phyloP scores from a whole-genome alignment of 768 basidiomycete species.

The Boletus subcaerulescens region DNA sequence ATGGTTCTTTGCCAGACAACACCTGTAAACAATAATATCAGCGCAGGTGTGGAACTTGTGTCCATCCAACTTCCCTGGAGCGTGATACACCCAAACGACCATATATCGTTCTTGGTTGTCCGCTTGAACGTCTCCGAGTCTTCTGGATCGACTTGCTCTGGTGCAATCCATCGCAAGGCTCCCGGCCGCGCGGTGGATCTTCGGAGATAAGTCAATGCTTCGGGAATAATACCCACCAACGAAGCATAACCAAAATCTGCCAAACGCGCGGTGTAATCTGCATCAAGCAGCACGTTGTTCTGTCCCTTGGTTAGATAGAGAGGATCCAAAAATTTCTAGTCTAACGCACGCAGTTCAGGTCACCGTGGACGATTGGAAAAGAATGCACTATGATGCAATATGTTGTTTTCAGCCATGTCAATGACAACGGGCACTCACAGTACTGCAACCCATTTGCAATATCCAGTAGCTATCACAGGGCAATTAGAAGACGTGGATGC shows the following conservation, averaged over 20 bases:
- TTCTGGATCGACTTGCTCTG: not conserved
- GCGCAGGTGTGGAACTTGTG: rapidly evolving
- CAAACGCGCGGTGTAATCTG: conserved; percentile 33
- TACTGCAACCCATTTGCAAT: conserved; percentile 15
- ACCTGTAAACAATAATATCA: conserved; percentile 16
- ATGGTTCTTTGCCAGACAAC: conserved; percentile 14
- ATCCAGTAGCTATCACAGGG: conserved; percentile 10
- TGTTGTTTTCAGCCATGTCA: not conserved
- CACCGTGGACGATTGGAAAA: conserved; percentile 13
- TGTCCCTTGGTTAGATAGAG: not conserved
- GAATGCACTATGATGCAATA: conserved; percentile 15
- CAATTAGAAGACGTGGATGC: conserved; percentile 11
- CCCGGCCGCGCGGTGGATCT: not conserved
- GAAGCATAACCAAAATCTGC: conserved; percentile 45
- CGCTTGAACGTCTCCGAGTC: too few species aligned
- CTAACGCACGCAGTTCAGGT: conserved; percentile 14
- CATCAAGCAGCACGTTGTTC: conserved; percentile 18
- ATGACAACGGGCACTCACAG: not conserved
- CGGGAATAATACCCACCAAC: conserved; percentile 3
- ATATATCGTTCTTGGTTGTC: conserved; percentile 12
- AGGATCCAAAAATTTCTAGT: too few species aligned
- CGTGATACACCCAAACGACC: conserved; percentile 30
- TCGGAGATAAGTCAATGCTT: conserved; percentile 3
- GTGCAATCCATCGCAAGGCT: not conserved
- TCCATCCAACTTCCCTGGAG: conserved; percentile 18